Evolutionary conservation across 1,139 yeast species (phyloP).

Genomic region (Pneumocystis canis): DNA sequence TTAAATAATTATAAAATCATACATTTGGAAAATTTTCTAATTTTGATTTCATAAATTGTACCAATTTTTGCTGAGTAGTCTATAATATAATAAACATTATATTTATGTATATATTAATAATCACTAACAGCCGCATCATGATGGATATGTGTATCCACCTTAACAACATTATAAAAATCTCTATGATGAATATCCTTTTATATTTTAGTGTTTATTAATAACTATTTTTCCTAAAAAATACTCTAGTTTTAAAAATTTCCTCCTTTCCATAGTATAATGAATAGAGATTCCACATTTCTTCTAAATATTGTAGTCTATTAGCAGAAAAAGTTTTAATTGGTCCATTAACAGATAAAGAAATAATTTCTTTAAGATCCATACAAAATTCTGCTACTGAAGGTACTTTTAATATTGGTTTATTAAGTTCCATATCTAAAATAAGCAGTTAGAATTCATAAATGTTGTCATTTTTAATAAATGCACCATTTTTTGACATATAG

Average conservation of each 20-base stretch:
- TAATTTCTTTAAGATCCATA: constrained; percentile 59
- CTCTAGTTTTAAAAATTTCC: constrained; percentile 70
- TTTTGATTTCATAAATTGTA: constrained; percentile 87
- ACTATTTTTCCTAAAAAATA: constrained; percentile 15
- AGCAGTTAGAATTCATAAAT: not conserved
- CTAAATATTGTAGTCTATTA: constrained; percentile 79
- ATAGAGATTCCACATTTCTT: constrained; percentile 93
- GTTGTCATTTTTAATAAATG: not conserved
- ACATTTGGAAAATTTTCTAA: constrained; percentile 55
- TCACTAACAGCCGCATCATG: constrained; percentile 64
- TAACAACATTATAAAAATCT: constrained; percentile 94
- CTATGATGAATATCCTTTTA: constrained; percentile 60
- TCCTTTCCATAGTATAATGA: constrained; percentile 77
- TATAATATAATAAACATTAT: not conserved
- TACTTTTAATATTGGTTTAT: constrained; percentile 37
- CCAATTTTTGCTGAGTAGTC: constrained; percentile 92
- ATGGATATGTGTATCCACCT: constrained; percentile 97
- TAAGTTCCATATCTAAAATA: constrained; percentile 10
- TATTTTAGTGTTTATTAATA: not conserved
- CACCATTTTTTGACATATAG: constrained; percentile 25
- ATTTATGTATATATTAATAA: not conserved
- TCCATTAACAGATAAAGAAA: constrained; percentile 71
- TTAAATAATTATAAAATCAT: not conserved
- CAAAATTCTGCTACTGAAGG: constrained; percentile 77
- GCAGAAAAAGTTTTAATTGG: constrained; percentile 97